phyloP scores from a whole-genome alignment of 306 rosid species.

The Albizia julibrissin region DNA sequence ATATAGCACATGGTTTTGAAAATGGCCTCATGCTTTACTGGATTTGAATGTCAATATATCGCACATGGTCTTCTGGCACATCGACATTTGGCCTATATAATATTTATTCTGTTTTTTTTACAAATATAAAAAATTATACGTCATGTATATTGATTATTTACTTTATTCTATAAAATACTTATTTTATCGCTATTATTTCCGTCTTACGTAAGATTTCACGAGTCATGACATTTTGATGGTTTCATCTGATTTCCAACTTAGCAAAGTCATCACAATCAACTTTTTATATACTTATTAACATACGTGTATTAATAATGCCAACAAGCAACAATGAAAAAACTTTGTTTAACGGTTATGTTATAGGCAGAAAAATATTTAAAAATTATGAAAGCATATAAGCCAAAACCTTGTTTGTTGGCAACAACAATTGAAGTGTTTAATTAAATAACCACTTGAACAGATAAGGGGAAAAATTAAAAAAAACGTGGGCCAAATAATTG shows the following conservation, averaged over 20 bases:
- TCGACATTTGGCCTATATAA: too few relatives aligned
- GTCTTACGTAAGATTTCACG: not conserved
- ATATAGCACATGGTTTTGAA: too few relatives aligned
- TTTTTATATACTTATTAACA: too few relatives aligned
- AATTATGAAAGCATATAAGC: not conserved
- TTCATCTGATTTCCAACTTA: not conserved
- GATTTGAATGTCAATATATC: too few relatives aligned
- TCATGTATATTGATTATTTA: too few relatives aligned
- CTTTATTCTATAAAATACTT: too few relatives aligned
- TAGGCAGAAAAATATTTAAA: not conserved
- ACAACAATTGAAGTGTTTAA: not conserved
- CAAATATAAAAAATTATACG: too few relatives aligned
- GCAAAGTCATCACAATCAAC: not conserved
- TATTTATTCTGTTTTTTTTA: too few relatives aligned
- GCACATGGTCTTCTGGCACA: too few relatives aligned
- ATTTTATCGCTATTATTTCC: not conserved
- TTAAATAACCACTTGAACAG: not conserved
- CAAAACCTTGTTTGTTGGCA: not conserved
- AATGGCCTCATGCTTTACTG: too few relatives aligned
- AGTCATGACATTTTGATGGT: not conserved
- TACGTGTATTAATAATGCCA: too few relatives aligned
- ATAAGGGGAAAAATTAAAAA: not conserved
- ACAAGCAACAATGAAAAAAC: not conserved
- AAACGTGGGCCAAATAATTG: not conserved
- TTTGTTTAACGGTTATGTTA: not conserved